phyloP scores from a whole-genome alignment of 768 basidiomycete species.

The Crucibulum laeve region DNA sequence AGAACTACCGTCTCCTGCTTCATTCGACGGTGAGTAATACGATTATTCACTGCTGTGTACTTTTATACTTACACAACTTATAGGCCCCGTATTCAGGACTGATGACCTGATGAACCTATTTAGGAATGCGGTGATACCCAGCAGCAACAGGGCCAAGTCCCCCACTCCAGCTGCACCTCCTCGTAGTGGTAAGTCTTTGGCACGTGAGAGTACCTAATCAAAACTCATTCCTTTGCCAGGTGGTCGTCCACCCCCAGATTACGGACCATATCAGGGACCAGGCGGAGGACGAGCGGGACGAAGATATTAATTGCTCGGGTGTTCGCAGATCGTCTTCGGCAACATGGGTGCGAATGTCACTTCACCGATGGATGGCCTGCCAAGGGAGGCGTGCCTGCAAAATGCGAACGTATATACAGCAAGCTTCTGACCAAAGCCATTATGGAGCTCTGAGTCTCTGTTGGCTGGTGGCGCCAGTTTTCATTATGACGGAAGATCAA shows the following conservation, averaged over 20 bases:
- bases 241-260: conserved; percentile 80
- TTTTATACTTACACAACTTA: conserved; percentile 3
- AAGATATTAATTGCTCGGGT: conserved; percentile 11
- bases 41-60: conserved; percentile 4
- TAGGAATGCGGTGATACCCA: conserved; percentile 77
- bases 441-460: no score
- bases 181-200: conserved; percentile 35
- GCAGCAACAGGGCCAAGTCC: conserved; percentile 47
- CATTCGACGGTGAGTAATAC: conserved; percentile 80
- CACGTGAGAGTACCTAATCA: conserved; percentile 3
- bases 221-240: conserved; percentile 23
- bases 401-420: no score
- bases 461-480: no score
- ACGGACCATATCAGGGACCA: conserved; percentile 84
- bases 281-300: conserved; percentile 19
- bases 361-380: no score
- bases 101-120: conserved; percentile 89
- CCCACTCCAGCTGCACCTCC: conserved; percentile 55
- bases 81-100: conserved; percentile 86
- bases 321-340: no score
- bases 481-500: no score
- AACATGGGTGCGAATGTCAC: no score
- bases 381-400: no score
- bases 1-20: conserved; percentile 60
- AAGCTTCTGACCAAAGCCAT: no score